Base-by-base conservation (phyloP, 345 rosid species). In the Lenwebbia sp. region DNA sequence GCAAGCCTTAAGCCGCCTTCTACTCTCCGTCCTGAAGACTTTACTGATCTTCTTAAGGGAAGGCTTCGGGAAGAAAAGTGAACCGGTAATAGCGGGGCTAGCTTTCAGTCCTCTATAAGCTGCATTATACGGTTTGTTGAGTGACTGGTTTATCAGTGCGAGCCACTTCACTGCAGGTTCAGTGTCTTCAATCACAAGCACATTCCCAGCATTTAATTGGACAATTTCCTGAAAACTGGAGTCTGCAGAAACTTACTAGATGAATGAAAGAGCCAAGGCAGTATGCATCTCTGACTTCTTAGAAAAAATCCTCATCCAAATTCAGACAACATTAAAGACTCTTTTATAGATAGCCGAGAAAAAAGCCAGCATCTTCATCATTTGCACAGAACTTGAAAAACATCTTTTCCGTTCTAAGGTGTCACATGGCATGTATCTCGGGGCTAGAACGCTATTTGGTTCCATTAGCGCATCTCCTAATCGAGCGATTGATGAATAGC, bases 91-190 rank as follows among this genome's bases (percentile, higher is more conserved):
- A 57, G 93, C 85, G 0, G 93, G 47, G 17, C 44, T 6, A 41
- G 90, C 76, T 84, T 85, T 92, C 82, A 86, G 54, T 84, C 88
- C 88, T 88, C 87, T 87, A n/a, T 87, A 84, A 83, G 83, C 84
- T 75, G 86, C 65, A 74, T 82, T 70, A 56, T 84, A 84, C 22
- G 94, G 85, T 90, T 91, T 93, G 90, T 97, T 97, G 84, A 97
- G 91, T 3, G 99, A 92, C 86, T 94, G 95, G 47, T 94, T 93
- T 11, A 97, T 93, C 87, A 96, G 86, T 54, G 93, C 89, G 49
- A 96, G 89, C 99, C 99, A 97, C 90, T 92, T 96, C 11, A 93
- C 96, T 17, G 99, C 98, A 23, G 99, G 99, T 88, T 96, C 99
- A 75, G 93, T 95, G 88, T 97, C 99, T 88, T 95, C 99, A 57